Evolutionary conservation across 2,329 filamentous ascomycete species (phyloP), one percentile per base, ranked within the genome.

Genomic region (Trichoderma atrobrunneum): DNA sequence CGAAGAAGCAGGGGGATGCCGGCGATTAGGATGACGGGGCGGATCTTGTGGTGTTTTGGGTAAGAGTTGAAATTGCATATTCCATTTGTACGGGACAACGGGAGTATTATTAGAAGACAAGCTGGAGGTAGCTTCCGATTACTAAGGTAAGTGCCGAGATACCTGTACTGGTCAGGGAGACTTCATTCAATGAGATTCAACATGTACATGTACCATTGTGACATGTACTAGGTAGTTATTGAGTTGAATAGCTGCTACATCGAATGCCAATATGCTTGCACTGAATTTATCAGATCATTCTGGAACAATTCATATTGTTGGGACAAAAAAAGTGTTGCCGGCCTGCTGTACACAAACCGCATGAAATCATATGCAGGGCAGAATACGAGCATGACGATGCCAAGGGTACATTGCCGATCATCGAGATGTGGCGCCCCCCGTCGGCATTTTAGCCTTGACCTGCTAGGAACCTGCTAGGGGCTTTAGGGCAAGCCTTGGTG

Each of bases 31-130:
- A 28, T 24, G 65, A 68, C 34, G 54, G 57, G 57, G 24, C 8
- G 39, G 51, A 68, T 68, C 51, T 59, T 68, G 65, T 30, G 54
- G 51, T 68, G 65, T 60, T 68, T 68, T 68, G n/a, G 65, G 54
- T 10, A 59, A 68, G 32, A n/a, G 64, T 18, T 43, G 56, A 59
- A 11, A 39, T 36, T 26, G 14, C 12, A 18, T 26, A 54, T 66
- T 56, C 64, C 48, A 32, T 32, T 32, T 32, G 21, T 14, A 60
- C 18, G 30, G 28, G 28, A 30, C 28, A 30, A 30, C 28, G 28
- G 39, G 3, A 43, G 3, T 43, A 43, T n/a, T 43, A 43, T 43
- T 43, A 21, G 56, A 30, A 21, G 56, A 60, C 10, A 16, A 16
- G 36, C 36, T 39, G 36, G 32, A 34, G 32, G 32, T 39, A 51